Conservation (phyloP, 768 basidiomycete species). For the Strobilomyces confusus region DNA sequence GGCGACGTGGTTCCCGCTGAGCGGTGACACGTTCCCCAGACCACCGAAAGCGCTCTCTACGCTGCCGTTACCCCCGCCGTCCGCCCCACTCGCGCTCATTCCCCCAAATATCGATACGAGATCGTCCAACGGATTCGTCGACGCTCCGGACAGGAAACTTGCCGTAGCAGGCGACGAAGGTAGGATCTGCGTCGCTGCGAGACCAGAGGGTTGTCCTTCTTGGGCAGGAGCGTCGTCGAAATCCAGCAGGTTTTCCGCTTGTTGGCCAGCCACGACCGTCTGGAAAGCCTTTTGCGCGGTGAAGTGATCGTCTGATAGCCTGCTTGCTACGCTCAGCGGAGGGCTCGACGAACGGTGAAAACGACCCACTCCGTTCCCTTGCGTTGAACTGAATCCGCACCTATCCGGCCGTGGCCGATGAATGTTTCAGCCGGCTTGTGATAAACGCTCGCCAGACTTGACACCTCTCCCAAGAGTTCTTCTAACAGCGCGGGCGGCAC, state of each 20-base stretch:
- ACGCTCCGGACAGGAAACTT: constrained; percentile 72
- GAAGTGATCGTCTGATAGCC: constrained; percentile 64
- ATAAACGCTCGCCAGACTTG: constrained; percentile 88
- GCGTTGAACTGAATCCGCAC: constrained; percentile 72
- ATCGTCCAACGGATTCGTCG: constrained; percentile 88
- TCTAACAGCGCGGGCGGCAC: constrained; percentile 85
- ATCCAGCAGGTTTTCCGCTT: constrained; percentile 92
- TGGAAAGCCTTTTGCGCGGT: constrained; percentile 79
- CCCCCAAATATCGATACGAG: constrained; percentile 88
- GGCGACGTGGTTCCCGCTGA: background rate
- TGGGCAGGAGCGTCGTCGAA: constrained; percentile 71
- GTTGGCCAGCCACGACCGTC: constrained; percentile 86
- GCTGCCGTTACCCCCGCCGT: constrained; percentile 11
- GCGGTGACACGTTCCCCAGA: constrained; percentile 15
- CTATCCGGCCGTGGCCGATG: constrained; percentile 85
- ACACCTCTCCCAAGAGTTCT: constrained; percentile 88
- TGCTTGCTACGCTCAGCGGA: constrained; percentile 19
- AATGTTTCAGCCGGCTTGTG: constrained; percentile 98
- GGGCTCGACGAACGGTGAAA: background rate
- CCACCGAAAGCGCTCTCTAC: constrained; percentile 15
- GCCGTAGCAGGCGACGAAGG: constrained; percentile 70
- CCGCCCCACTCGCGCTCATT: constrained; percentile 30
- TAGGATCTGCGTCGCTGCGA: constrained; percentile 73
- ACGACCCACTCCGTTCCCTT: constrained; percentile 55
- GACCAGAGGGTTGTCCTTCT: constrained; percentile 62